These are phyloP conservation scores for Fusarium annulatum DNA, from an alignment of 2,329 filamentous ascomycete genomes.

Conservation along the genomic window DNA sequence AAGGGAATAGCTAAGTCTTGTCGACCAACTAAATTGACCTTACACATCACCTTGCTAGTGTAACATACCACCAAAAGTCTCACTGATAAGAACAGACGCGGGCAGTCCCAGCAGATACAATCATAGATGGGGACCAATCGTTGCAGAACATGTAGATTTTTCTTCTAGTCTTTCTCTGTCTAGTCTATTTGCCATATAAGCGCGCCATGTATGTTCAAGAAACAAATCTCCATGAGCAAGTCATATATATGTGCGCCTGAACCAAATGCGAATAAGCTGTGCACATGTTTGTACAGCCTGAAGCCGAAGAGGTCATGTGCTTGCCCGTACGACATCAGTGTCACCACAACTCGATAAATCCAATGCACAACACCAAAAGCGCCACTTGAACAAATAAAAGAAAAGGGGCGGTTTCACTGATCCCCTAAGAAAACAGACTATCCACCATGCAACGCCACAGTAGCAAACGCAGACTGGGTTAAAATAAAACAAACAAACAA, in stretches of 20 bases:
- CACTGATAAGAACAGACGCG: background rate
- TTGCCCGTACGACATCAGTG: slow-evolving; percentile 23
- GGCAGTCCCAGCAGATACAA: background rate
- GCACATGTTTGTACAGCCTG: slow-evolving; percentile 18
- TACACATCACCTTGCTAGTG: background rate
- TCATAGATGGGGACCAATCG: background rate
- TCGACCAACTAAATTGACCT: background rate
- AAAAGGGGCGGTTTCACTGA: background rate
- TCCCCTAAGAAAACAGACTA: background rate
- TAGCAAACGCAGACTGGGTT: slow-evolving; percentile 8
- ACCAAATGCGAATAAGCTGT: slow-evolving; percentile 28
- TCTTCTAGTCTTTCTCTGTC: slow-evolving; percentile 32
- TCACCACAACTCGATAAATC: slow-evolving; percentile 6
- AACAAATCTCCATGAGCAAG: slow-evolving; percentile 13
- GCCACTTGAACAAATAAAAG: background rate
- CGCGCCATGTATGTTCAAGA: slow-evolving; percentile 36
- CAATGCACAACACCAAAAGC: slow-evolving; percentile 13
- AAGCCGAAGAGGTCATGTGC: slow-evolving; percentile 17
- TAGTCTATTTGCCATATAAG: slow-evolving; percentile 38
- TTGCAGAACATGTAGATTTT: slow-evolving; percentile 2
- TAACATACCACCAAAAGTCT: background rate
- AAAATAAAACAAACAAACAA: background rate
- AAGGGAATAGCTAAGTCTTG: background rate
- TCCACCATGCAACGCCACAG: slow-evolving; percentile 9
- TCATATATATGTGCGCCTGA: slow-evolving; percentile 23